A percentile compares a stretch with the other conserved stretches of the same genome.
Evolutionary conservation across 108 stramenopile species (phyloP).

Genomic region (Nannochloropsis gaditana): DNA sequence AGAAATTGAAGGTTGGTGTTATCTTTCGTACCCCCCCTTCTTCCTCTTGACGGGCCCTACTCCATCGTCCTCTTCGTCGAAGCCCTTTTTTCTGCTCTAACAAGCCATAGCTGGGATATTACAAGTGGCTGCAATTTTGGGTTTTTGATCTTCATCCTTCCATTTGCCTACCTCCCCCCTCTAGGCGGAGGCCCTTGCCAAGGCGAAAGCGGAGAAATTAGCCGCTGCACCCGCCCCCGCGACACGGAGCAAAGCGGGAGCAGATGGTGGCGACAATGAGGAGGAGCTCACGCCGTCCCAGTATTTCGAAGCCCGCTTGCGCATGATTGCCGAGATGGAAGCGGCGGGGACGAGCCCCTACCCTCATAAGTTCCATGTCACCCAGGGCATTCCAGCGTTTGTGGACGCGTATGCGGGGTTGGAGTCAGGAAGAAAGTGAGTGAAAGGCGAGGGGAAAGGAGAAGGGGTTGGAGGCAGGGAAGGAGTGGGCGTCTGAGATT

Average conservation of each 20-base stretch:
- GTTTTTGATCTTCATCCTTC: background rate
- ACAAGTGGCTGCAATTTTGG: background rate
- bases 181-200: constrained; percentile 39
- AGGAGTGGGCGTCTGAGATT: background rate
- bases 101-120: background rate
- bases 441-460: constrained; percentile 27
- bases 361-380: constrained; percentile 96
- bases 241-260: constrained; percentile 52
- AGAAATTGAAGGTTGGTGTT: constrained; percentile 36
- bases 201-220: constrained; percentile 59
- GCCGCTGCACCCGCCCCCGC: constrained; percentile 33
- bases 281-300: constrained; percentile 86
- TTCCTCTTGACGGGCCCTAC: background rate
- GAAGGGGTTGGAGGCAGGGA: background rate
- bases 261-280: constrained; percentile 59
- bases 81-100: background rate
- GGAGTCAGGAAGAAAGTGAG: constrained; percentile 63
- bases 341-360: constrained; percentile 78
- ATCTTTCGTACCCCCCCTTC: background rate
- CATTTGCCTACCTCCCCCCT: background rate
- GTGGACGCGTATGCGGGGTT: constrained; percentile 63
- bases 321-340: constrained; percentile 68
- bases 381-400: constrained; percentile 81
- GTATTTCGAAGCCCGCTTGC: constrained; percentile 84
- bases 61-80: background rate